Evolutionary conservation across 2,329 filamentous ascomycete species (phyloP).

Genomic region (Penicillium verrucosum): DNA sequence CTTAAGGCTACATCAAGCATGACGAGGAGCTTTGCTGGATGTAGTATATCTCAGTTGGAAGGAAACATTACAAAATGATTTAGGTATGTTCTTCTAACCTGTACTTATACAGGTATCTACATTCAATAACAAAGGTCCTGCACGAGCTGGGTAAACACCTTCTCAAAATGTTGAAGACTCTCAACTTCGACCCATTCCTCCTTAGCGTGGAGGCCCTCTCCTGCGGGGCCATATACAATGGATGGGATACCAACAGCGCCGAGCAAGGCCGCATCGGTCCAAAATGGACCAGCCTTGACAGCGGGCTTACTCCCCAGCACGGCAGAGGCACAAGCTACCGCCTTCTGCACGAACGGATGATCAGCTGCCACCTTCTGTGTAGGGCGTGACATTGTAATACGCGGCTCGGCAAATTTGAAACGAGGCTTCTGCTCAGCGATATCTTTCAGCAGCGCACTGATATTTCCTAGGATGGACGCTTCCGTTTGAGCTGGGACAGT

Average conservation of each 20-base stretch:
- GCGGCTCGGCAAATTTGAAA: conserved; percentile 42
- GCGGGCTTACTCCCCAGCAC: conserved; percentile 27
- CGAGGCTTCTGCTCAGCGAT: conserved; percentile 32
- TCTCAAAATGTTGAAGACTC: conserved; percentile 39
- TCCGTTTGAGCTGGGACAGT: conserved; percentile 47
- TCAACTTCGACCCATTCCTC: conserved; percentile 51
- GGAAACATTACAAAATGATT: neutral
- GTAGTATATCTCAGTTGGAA: neutral
- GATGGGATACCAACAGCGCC: conserved; percentile 45
- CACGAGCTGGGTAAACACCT: conserved; percentile 18
- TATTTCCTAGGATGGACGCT: conserved; percentile 37
- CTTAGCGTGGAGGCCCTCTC: conserved; percentile 50
- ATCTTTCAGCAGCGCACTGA: conserved; percentile 37
- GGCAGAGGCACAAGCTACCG: conserved; percentile 26
- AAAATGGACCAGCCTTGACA: conserved; percentile 40
- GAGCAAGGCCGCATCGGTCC: conserved; percentile 53
- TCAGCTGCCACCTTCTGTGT: conserved; percentile 41
- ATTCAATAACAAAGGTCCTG: conserved; percentile 19
- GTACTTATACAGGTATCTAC: neutral
- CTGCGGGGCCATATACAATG: conserved; percentile 49
- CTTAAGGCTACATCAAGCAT: neutral
- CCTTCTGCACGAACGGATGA: conserved; percentile 43
- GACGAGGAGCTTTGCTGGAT: neutral
- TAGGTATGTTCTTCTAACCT: neutral
- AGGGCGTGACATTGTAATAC: conserved; percentile 44